Percentiles rank a stretch among this genome's conserved stretches.
Evolutionary conservation across 2,329 filamentous ascomycete species (phyloP).

Genomic region (Massarina eburnea): DNA sequence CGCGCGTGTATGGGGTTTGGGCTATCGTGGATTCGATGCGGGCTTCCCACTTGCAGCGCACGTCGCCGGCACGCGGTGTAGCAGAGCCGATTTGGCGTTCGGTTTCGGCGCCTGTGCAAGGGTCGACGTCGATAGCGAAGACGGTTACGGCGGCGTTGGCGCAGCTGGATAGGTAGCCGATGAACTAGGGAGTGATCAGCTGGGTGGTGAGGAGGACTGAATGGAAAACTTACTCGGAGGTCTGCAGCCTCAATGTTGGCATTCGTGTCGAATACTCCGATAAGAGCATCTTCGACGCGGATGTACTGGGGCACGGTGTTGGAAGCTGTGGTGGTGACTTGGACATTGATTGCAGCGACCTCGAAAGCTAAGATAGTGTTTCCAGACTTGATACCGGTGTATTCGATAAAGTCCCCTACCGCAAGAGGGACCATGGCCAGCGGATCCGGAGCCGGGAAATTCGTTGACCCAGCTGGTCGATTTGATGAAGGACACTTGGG

Average conservation of each 20-base stretch:
- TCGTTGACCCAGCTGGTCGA: constrained; percentile 31
- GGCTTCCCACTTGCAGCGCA: constrained; percentile 46
- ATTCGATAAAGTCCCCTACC: constrained; percentile 47
- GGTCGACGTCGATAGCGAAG: constrained; percentile 46
- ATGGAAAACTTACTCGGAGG: constrained; percentile 13
- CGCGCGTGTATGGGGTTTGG: constrained; percentile 43
- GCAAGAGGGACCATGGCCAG: constrained; percentile 46
- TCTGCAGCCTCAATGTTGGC: constrained; percentile 42
- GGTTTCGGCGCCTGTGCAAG: constrained; percentile 45
- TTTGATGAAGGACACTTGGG: constrained; percentile 42
- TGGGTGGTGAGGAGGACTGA: constrained; percentile 11
- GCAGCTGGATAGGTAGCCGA: constrained; percentile 45
- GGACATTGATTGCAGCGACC: constrained; percentile 44
- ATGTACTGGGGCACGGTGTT: constrained; percentile 43
- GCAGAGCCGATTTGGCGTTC: constrained; percentile 40
- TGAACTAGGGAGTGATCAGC: constrained; percentile 24
- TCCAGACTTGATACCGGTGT: constrained; percentile 37
- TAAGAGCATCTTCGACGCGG: constrained; percentile 46
- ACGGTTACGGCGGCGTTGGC: constrained; percentile 37
- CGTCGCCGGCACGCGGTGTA: constrained; percentile 29
- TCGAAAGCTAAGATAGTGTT: constrained; percentile 41
- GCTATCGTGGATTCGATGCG: constrained; percentile 27
- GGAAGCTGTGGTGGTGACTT: constrained; percentile 39
- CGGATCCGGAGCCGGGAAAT: constrained; percentile 38
- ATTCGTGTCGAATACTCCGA: constrained; percentile 43